These are phyloP conservation scores for Bretziella fagacearum DNA, from an alignment of 2,329 filamentous ascomycete species.

Conservation along the genomic window DNA sequence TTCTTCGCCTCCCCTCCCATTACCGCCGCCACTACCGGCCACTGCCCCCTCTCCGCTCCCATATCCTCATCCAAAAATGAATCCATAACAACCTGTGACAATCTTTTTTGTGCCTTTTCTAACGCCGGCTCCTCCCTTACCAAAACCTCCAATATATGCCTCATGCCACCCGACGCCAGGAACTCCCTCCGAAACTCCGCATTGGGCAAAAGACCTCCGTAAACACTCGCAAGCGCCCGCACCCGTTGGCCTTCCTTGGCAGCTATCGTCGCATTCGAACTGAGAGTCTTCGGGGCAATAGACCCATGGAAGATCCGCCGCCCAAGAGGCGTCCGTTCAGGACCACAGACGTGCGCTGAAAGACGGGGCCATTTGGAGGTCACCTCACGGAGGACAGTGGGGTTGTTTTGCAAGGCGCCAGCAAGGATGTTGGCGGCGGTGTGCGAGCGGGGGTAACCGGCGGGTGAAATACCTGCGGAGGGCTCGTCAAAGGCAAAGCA, in stretches of 20 bases:
- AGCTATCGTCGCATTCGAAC: neutral
- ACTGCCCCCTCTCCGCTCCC: slow-evolving; percentile 40
- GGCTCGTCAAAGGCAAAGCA: slow-evolving; percentile 31
- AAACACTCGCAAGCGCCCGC: slow-evolving; percentile 27
- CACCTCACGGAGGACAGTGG: slow-evolving; percentile 38
- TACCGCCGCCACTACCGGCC: slow-evolving; percentile 28
- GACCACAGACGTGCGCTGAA: slow-evolving; percentile 24
- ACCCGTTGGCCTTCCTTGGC: slow-evolving; percentile 21
- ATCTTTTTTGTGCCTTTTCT: slow-evolving; percentile 34
- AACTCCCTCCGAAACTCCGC: slow-evolving; percentile 37
- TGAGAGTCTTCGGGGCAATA: slow-evolving; percentile 2
- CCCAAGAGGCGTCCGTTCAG: slow-evolving; percentile 15
- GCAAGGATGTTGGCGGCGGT: slow-evolving; percentile 41
- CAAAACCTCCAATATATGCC: slow-evolving; percentile 36
- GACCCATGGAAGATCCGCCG: slow-evolving; percentile 9
- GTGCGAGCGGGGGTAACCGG: slow-evolving; percentile 26
- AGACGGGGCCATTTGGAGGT: slow-evolving; percentile 30
- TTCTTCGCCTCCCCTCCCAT: slow-evolving; percentile 19
- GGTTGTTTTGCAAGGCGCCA: slow-evolving; percentile 47
- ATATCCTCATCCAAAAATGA: slow-evolving; percentile 50
- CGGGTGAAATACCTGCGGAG: slow-evolving; percentile 15
- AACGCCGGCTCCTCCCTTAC: slow-evolving; percentile 23
- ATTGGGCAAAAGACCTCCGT: slow-evolving; percentile 41
- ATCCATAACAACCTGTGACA: slow-evolving; percentile 42
- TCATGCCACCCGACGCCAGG: slow-evolving; percentile 36